Base-by-base conservation (phyloP, 257 asterid genomes). In the Thymus quinquecostatus region DNA sequence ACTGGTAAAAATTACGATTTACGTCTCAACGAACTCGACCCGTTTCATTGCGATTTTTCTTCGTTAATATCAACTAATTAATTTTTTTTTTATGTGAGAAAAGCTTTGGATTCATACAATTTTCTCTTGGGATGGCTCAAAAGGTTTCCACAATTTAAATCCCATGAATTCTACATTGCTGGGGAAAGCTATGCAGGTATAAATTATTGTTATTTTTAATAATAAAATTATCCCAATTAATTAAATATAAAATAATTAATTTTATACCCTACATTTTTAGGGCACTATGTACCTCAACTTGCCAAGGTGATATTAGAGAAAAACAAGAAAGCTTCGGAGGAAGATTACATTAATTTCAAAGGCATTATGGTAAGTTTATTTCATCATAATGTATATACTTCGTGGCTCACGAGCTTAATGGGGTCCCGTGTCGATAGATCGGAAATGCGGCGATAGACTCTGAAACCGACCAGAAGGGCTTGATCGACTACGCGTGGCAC, bases 181-280 rank as follows among this genome's bases (percentile, higher is more conserved):
- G 99, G 97, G 13, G 97, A 91, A 78, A 94, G 99, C 54, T 91
- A 91, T 64, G 97, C 91, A 60, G 97, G 97, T 88, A 9, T 36
- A 14, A 47, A 3, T 38, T 43, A 8, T 44, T 32, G 2, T 29
- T 21, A 21, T 21, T 21, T 21, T 21, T 21, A 21, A 21, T 2
- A 34, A 55, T 12, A 10, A 56, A 56, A 29, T 29, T 56, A 10
- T 29, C 21, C 8, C 59, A 14, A 21, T 2, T 11, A 38, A 32
- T 21, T 21, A 21, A 21, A 21, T 21, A 21, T 21, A 21, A 21
- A 0, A 21, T 21, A 21, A 21, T 21, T 21, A 21, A 21, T 21
- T 21, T 21, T 21, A 21, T 21, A 21, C 21, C 21, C 21, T 21
- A 21, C 21, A 21, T 21, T 56, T 41, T 50, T 69, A 92, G 98